Evolutionary conservation across 75 land plant species (phyloP).

Genomic region (Selaginella moellendorffii): DNA sequence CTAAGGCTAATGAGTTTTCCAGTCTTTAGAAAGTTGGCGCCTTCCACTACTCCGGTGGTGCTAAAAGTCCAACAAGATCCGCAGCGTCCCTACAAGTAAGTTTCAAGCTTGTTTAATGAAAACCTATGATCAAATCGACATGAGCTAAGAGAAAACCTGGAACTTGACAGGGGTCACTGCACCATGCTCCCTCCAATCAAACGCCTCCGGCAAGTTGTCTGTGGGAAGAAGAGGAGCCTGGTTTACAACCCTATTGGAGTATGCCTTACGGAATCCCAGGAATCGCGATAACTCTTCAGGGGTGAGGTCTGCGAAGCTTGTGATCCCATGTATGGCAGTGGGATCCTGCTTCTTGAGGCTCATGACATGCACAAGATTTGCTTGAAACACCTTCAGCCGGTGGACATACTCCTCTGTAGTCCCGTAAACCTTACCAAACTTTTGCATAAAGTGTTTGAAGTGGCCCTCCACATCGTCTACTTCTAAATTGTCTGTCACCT

Average conservation of each 20-base stretch:
- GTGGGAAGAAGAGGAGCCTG: slow-evolving; percentile 63
- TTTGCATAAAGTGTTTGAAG: slow-evolving; percentile 34
- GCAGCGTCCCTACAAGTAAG: slow-evolving; percentile 76
- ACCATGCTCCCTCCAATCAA: slow-evolving; percentile 81
- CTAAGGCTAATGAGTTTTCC: no score
- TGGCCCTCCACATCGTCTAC: slow-evolving; percentile 27
- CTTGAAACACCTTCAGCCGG: slow-evolving; percentile 51
- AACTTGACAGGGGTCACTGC: slow-evolving; percentile 71
- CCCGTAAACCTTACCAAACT: slow-evolving; percentile 43
- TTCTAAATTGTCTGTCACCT: no score
- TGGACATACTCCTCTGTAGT: slow-evolving; percentile 45
- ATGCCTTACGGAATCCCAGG: no score
- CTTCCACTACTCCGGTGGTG: slow-evolving; percentile 78
- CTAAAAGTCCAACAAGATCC: slow-evolving; percentile 96
- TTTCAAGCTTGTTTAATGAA: no score
- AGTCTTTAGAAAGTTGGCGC: slow-evolving; percentile 54
- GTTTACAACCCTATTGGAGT: no score
- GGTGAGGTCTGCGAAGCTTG: slow-evolving; percentile 83
- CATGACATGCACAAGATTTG: slow-evolving; percentile 45
- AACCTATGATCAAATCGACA: no score
- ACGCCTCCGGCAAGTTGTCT: slow-evolving; percentile 46
- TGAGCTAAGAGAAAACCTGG: no score
- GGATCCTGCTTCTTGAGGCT: slow-evolving; percentile 76
- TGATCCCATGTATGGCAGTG: slow-evolving; percentile 68
- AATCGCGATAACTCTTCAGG: slow-evolving; percentile 45